Conservation (phyloP, 1,139 yeast genomes). For the Geotrichum cucujoidarum region DNA sequence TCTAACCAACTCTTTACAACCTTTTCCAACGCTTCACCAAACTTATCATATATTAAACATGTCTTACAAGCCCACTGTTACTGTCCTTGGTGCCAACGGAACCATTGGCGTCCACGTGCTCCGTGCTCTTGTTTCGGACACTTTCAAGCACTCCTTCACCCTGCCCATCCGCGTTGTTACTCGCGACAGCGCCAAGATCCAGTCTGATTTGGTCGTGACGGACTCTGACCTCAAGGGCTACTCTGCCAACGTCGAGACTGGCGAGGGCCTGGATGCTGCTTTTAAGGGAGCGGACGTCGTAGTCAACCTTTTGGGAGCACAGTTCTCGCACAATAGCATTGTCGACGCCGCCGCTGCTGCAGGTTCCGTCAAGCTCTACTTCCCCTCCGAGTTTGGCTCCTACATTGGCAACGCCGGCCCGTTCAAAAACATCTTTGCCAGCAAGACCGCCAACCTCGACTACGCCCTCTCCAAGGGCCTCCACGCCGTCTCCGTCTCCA, state of each 20-base stretch:
- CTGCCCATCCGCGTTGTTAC: constrained; percentile 52
- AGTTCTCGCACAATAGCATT: constrained; percentile 33
- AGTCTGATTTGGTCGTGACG: no score
- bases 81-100: constrained; percentile 53
- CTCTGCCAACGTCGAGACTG: constrained; percentile 27
- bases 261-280: constrained; percentile 35
- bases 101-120: constrained; percentile 47
- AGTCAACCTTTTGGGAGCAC: constrained; percentile 42
- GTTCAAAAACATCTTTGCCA: constrained; percentile 39
- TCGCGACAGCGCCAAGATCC: constrained; percentile 41
- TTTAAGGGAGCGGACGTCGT: constrained; percentile 50
- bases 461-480: constrained; percentile 45
- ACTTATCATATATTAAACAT: no score
- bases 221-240: constrained; percentile 26
- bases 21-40: no score
- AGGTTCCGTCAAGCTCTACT: constrained; percentile 47
- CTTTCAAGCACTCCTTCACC: constrained; percentile 43
- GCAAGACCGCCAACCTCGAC: constrained; percentile 42
- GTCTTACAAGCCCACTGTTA: constrained; percentile 38
- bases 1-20: no score
- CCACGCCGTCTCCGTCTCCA: constrained; percentile 48
- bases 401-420: constrained; percentile 36
- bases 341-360: constrained; percentile 40
- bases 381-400: constrained; percentile 61
- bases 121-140: constrained; percentile 43